Conservation (phyloP, 1,284 basidiomycete genomes). For the Tylopilus sp. region DNA sequence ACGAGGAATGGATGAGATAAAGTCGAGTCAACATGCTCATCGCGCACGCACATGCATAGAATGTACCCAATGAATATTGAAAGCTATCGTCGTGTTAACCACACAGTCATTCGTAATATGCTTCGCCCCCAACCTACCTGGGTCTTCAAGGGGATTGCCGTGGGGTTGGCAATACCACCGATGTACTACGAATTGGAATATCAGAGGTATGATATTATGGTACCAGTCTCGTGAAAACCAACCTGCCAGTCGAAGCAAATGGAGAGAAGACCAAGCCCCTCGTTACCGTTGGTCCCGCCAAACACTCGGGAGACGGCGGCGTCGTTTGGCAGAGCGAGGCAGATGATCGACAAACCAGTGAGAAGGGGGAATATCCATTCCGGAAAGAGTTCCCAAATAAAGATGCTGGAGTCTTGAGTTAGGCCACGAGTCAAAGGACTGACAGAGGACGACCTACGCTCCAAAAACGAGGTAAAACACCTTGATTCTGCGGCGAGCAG, state of each 20-base stretch:
- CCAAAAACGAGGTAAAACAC: conserved; percentile 51
- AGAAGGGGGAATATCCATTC: conserved; percentile 51
- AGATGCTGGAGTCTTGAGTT: conserved; percentile 34
- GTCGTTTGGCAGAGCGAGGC: conserved; percentile 50
- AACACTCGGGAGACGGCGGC: conserved; percentile 53
- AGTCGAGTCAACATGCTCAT: neutral
- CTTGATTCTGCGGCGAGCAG: conserved; percentile 42
- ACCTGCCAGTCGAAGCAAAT: conserved; percentile 10
- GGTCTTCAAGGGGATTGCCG: conserved; percentile 44
- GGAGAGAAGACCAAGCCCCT: conserved; percentile 44
- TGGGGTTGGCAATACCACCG: conserved; percentile 38
- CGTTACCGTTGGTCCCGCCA: conserved; percentile 59
- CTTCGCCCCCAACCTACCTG: conserved; percentile 25
- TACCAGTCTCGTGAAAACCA: neutral
- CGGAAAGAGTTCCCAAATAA: conserved; percentile 48
- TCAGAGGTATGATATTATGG: neutral
- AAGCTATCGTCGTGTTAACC: conserved; percentile 23
- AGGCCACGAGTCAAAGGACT: neutral
- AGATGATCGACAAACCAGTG: conserved; percentile 53
- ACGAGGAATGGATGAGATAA: conserved; percentile 2
- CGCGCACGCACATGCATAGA: conserved; percentile 41
- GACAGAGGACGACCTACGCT: conserved; percentile 25
- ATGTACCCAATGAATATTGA: conserved; percentile 44
- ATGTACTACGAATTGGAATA: conserved; percentile 39
- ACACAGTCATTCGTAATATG: fast-evolving